Percentiles rank a stretch among this genome's conserved stretches.
Evolutionary conservation across 768 basidiomycete genomes (phyloP).

Genomic region (Trametes cubensis): DNA sequence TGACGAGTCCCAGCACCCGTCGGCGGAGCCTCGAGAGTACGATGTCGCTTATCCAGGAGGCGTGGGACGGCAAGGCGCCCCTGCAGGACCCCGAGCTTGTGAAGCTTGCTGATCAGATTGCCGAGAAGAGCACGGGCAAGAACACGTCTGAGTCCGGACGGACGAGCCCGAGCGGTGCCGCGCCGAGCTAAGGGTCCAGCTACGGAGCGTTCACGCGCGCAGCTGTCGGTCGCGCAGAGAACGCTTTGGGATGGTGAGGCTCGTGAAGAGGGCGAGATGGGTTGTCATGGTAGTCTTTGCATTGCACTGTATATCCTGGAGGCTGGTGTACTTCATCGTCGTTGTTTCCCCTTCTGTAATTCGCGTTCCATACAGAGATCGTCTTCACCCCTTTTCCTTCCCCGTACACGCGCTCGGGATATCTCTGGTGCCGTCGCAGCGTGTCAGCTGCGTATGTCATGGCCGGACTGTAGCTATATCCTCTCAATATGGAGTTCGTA

Average conservation of each 20-base stretch:
- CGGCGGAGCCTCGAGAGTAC: constrained; percentile 93
- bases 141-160: constrained; percentile 22
- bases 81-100: constrained; percentile 31
- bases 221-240: neutral
- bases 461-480: too few relatives aligned
- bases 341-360: constrained; percentile 16
- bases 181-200: constrained; percentile 13
- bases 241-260: neutral
- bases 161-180: constrained; percentile 19
- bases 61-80: constrained; percentile 68
- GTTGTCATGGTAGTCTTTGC: constrained; percentile 22
- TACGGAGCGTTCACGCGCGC: neutral
- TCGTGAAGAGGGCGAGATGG: constrained; percentile 2
- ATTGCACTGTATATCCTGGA: constrained; percentile 28
- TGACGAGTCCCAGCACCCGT: constrained; percentile 92
- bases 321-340: constrained; percentile 24
- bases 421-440: too few relatives aligned
- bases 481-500: too few relatives aligned
- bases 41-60: constrained; percentile 92
- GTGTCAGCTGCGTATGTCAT: too few relatives aligned
- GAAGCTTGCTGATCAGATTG: constrained; percentile 33
- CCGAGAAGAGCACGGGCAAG: constrained; percentile 22
- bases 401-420: too few relatives aligned
- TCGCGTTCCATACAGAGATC: constrained; percentile 4
- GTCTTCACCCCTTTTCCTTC: neutral